phyloP scores from a whole-genome alignment of 768 basidiomycete species.

The Boletus vermiculosoides region DNA sequence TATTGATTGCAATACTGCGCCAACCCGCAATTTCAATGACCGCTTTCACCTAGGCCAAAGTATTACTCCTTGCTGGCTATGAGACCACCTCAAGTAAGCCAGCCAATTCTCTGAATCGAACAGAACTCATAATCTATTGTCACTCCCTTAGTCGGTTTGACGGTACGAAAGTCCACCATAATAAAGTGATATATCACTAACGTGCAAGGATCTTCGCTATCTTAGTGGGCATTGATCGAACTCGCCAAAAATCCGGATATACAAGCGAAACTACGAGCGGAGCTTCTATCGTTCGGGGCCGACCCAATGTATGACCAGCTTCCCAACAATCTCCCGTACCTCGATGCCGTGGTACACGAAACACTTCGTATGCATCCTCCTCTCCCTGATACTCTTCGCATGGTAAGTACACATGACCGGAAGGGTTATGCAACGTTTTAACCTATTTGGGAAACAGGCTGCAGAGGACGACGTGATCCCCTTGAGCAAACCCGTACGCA shows the following conservation, averaged over 20 bases:
- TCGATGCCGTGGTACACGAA: slow-evolving; percentile 52
- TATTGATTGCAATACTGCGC: neutral
- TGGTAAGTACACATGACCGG: neutral
- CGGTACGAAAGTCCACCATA: neutral
- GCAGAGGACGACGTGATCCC: slow-evolving; percentile 16
- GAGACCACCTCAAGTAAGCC: slow-evolving; percentile 40
- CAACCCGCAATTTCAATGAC: neutral
- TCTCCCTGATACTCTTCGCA: too few relatives aligned
- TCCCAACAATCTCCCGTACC: slow-evolving; percentile 48
- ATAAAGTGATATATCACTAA: neutral
- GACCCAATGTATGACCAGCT: slow-evolving; percentile 60
- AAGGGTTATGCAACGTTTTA: neutral
- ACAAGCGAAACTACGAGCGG: slow-evolving; percentile 49
- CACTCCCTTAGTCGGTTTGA: slow-evolving; percentile 3
- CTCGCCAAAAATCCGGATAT: slow-evolving; percentile 43
- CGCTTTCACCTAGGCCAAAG: slow-evolving; percentile 30
- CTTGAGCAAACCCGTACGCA: too few relatives aligned
- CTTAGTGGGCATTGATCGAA: slow-evolving; percentile 56
- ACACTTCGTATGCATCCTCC: slow-evolving; percentile 43
- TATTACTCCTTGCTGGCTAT: slow-evolving; percentile 40
- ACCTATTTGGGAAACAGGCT: slow-evolving; percentile 36
- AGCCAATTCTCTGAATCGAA: neutral
- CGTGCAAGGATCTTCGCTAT: neutral
- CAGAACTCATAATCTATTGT: neutral
- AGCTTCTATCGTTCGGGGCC: slow-evolving; percentile 42